Base-by-base conservation (phyloP, 2,329 filamentous ascomycete genomes). In the Gnomoniopsis sp. region DNA sequence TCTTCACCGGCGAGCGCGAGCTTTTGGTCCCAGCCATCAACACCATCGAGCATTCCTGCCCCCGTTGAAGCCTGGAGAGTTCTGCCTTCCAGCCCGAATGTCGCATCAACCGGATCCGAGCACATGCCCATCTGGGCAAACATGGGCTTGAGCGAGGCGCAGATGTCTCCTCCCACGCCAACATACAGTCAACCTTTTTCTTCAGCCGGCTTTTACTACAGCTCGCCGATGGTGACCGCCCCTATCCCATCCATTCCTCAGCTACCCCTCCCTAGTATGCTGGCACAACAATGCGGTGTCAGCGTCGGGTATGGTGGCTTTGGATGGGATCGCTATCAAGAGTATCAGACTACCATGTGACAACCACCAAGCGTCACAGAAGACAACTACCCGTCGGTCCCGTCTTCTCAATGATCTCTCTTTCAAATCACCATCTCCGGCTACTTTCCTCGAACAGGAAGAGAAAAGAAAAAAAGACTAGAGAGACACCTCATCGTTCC, bases 1-100 rank as follows among this genome's bases (percentile, higher is more conserved):
- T 96, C 90, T 79, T 92, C 91, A 50, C 87, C 89, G 21, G 83
- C 82, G 57, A 82, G 84, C 58, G 83, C 87, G 66, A 85, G 82
- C 74, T 91, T 93, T 84, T 97, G 93, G 93, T 87, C 88, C 57
- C 88, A 91, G 68, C 77, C 83, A 51, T 80, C 82, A 36, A 78
- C 90, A 58, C 83, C 87, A 58, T 81, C 85, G 57, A 82, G 82
- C 46, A 77, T 91, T 63, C 83, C 89, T 47, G 84, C 85, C 6
- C 86, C 88, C 1, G 86, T 96, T 60, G 92, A 98, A 62, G 83
- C 90, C 58, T 98, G 93, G 93, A 91, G 89, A 73, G 87, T 97
- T 65, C 80, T 97, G 57, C 90, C 93, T 49, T 97, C 93, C 56
- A 96, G 91, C 69, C 90, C 92, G 53, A 91, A 87, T 72, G 85